Evolutionary conservation across 257 asterid genomes (phyloP).

Genomic region (Ilex aquifolium): DNA sequence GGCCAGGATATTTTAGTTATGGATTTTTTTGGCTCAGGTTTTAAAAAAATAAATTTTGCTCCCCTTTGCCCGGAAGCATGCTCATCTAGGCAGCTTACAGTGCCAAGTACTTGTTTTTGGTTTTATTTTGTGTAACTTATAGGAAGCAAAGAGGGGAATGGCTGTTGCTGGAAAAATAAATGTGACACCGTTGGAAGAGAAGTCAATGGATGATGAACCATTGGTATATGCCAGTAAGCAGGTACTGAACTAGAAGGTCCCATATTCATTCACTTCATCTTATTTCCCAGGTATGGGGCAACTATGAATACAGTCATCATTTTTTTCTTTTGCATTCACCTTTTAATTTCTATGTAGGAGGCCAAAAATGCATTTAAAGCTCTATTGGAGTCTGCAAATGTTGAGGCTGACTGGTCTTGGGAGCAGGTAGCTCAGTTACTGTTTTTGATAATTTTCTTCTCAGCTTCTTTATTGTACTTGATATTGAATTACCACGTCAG

Average conservation of each 20-base stretch:
- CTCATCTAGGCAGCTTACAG: background rate
- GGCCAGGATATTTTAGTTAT: conserved; percentile 7
- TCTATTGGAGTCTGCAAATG: conserved; percentile 79
- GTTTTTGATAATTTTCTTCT: conserved; percentile 8
- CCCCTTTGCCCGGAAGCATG: background rate
- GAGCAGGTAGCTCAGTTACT: conserved; percentile 66
- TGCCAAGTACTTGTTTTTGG: background rate
- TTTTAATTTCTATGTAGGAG: conserved; percentile 43
- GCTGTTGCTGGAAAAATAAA: conserved; percentile 47
- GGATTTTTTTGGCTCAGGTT: background rate
- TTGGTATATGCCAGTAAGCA: conserved; percentile 73
- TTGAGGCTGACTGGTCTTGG: conserved; percentile 92
- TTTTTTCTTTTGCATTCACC: background rate
- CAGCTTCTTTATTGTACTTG: conserved; percentile 15
- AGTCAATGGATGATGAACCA: conserved; percentile 62
- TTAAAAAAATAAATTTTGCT: background rate
- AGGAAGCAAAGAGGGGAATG: conserved; percentile 66
- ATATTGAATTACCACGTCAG: conserved; percentile 32
- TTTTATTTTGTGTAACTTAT: conserved; percentile 1
- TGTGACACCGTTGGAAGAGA: conserved; percentile 53
- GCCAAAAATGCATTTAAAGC: conserved; percentile 93
- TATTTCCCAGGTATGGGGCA: conserved; percentile 5
- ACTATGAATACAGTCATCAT: background rate
- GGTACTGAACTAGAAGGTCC: conserved; percentile 38
- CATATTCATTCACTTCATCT: conserved; percentile 2